Evolutionary conservation across 2,329 filamentous ascomycete genomes (phyloP).

Genomic region (Bipolaris sorokiniana): DNA sequence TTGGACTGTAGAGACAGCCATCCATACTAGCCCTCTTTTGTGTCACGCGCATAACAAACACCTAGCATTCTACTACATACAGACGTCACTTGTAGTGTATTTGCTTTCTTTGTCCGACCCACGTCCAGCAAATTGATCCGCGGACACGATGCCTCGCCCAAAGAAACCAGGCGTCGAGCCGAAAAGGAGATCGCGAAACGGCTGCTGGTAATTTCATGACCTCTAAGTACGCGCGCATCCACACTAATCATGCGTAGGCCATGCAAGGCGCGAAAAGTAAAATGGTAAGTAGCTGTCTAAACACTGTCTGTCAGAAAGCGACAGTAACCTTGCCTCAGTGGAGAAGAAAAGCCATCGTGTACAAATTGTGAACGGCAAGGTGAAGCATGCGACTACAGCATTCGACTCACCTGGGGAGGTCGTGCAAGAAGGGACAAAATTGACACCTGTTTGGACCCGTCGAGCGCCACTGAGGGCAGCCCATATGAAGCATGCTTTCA

Average conservation of each 20-base stretch:
- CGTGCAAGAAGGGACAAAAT: slow-evolving; percentile 66
- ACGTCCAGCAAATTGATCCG: background rate
- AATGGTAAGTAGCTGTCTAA: slow-evolving; percentile 62
- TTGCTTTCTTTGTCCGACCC: background rate
- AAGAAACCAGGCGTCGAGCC: slow-evolving; percentile 69
- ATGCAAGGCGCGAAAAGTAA: slow-evolving; percentile 79
- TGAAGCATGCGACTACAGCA: slow-evolving; percentile 79
- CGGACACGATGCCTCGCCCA: slow-evolving; percentile 64
- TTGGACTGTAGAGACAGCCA: slow-evolving; percentile 12
- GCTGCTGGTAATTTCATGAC: slow-evolving; percentile 63
- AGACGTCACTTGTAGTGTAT: background rate
- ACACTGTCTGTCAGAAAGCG: background rate
- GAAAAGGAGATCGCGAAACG: slow-evolving; percentile 70
- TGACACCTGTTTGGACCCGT: slow-evolving; percentile 30
- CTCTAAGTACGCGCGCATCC: background rate
- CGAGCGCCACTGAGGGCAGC: slow-evolving; percentile 34
- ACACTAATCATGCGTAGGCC: slow-evolving; percentile 60
- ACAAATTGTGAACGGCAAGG: slow-evolving; percentile 74
- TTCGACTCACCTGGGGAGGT: slow-evolving; percentile 81
- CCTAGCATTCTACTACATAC: slow-evolving; percentile 4
- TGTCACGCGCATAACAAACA: background rate
- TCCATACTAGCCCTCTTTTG: slow-evolving; percentile 1
- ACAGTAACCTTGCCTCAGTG: slow-evolving; percentile 52
- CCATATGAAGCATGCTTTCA: slow-evolving; percentile 40
- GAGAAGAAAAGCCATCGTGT: slow-evolving; percentile 76